Percentiles rank a stretch among this genome's conserved stretches.
phyloP scores from a whole-genome alignment of 2,329 filamentous ascomycete species.

The Aspergillus caelatus region DNA sequence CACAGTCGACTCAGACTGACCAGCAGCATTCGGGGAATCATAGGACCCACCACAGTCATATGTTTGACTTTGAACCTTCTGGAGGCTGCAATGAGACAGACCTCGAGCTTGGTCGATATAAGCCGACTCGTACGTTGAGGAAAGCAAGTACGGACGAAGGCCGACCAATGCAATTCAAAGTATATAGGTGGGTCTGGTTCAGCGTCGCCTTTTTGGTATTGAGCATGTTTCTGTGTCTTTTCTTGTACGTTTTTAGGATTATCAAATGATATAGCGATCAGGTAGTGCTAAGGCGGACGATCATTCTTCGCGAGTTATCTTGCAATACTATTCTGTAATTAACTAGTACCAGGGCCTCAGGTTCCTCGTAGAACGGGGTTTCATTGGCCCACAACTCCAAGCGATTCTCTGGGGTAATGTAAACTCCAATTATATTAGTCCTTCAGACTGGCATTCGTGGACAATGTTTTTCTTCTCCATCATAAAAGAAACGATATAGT shows the following conservation, averaged over 20 bases:
- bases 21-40: not conserved
- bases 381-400: no score
- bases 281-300: not conserved
- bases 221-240: constrained; percentile 28
- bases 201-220: constrained; percentile 22
- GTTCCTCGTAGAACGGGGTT: no score
- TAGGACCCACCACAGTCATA: not conserved
- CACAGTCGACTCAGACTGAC: not conserved
- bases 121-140: not conserved
- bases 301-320: not conserved
- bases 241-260: constrained; percentile 26
- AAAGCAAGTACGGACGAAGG: not conserved
- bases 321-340: no score
- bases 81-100: not conserved
- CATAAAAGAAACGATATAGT: no score
- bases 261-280: constrained; percentile 24
- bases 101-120: not conserved
- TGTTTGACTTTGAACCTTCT: not conserved
- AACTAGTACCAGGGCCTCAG: no score
- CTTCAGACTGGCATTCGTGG: no score
- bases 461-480: no score
- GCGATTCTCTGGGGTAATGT: no score
- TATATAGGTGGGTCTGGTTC: constrained; percentile 29
- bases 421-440: no score
- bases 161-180: constrained; percentile 14